Conservation (phyloP, 73 alveolate genomes). For the Diophrys sp. region DNA sequence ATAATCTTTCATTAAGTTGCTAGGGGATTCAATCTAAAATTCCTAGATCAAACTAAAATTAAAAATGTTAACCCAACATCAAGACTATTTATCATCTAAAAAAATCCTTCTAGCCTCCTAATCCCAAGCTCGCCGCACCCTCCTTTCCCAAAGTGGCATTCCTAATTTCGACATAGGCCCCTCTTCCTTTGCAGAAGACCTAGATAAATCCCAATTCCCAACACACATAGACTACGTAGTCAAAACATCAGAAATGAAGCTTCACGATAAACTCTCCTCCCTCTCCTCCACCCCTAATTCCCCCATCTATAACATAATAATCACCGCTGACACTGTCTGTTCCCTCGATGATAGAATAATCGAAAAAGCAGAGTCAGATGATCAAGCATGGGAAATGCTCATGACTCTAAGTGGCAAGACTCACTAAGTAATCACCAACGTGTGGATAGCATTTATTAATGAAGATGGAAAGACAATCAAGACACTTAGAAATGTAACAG, state of each 20-base stretch:
- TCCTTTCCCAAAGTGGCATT: conserved; percentile 39
- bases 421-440: conserved; percentile 66
- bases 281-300: conserved; percentile 1
- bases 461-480: conserved; percentile 24
- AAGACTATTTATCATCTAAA: neutral
- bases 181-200: conserved; percentile 42
- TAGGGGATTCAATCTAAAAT: too few relatives aligned
- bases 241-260: conserved; percentile 47
- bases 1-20: too few relatives aligned
- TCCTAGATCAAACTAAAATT: too few relatives aligned
- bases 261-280: conserved; percentile 27
- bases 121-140: conserved; percentile 10
- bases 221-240: conserved; percentile 41
- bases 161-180: conserved; percentile 30
- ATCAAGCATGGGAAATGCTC: conserved; percentile 68
- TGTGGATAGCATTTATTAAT: conserved; percentile 71
- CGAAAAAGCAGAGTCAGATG: conserved; percentile 79
- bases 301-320: conserved; percentile 49
- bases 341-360: conserved; percentile 64
- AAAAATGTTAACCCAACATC: conserved; percentile 7
- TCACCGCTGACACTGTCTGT: conserved; percentile 79
- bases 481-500: conserved; percentile 37
- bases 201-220: conserved; percentile 34
- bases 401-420: conserved; percentile 55
- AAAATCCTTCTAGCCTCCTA: conserved; percentile 3